Evolutionary conservation across 805 yeast genomes (phyloP), one percentile per base, ranked within the genome.

Genomic region (Zygotorulaspora chibaensis): DNA sequence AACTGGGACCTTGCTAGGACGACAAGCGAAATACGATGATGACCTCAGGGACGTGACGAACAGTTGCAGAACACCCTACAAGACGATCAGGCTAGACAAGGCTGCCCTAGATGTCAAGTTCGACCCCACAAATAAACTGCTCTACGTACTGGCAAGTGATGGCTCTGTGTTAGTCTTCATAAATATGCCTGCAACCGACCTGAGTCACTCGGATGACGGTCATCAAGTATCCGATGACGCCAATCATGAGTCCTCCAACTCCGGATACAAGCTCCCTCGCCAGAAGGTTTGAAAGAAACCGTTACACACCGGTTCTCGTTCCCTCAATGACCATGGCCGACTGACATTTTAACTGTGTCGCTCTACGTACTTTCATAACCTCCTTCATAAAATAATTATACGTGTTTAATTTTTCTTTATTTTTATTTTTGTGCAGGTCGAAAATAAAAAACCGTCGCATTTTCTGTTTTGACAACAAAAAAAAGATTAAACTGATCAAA

Each of bases 121-220:
- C 38, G 56, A 55, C 29, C 16, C 35, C 7, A 13, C 13, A 2
- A 35, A 29, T 3, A 23, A 42, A n/a, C 37, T 18, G 13, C 45
- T 54, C 8, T 50, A 43, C 33, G 43, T 54, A 16, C 35, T 54
- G 16, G 41, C 51, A 18, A 29, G 26, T 4, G 55, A 54, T 40
- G 51, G 50, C 20, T 44, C 58, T 2, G 49, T 54, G 8, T 30
- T 46, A 16, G 43, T 42, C n/a, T 51, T 48, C 35, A 35, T 16
- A 8, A 20, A n/a, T n/a, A 33, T 3, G 16, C 11, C 16, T 13
- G 16, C 6, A 4, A 13, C 20, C 5, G 16, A n/a, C 16, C 6
- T 4, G 20, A 8, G 12, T 33, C 18, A 16, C 5, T 5, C 7
- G 12, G 20, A 11, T 16, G n/a, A 33, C 7, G 9, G 8, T 3